Conservation (phyloP, 2,329 filamentous ascomycete species). For the Tolypocladium ovalisporum region DNA sequence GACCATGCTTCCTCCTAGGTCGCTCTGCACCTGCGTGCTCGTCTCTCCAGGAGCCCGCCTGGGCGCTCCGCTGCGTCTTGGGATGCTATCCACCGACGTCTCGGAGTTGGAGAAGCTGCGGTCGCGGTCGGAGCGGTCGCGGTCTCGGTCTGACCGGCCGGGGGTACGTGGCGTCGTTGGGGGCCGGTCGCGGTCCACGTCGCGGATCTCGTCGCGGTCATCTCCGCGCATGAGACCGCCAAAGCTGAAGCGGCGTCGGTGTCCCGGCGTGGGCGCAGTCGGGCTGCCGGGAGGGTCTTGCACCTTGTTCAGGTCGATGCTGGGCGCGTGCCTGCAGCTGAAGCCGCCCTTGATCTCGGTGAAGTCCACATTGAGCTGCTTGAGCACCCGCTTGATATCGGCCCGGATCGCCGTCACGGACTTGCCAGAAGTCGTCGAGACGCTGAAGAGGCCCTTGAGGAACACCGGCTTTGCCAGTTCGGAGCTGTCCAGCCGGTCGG, state of each 20-base stretch:
- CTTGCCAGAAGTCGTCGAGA: slow-evolving; percentile 90
- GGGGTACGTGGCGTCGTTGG: slow-evolving; percentile 31
- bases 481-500: slow-evolving; percentile 52
- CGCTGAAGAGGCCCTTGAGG: slow-evolving; percentile 92
- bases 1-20: slow-evolving; percentile 73
- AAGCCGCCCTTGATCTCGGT: slow-evolving; percentile 91
- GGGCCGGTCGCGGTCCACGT: slow-evolving; percentile 35
- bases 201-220: slow-evolving; percentile 60
- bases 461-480: slow-evolving; percentile 89
- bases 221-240: slow-evolving; percentile 49
- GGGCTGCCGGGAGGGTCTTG: slow-evolving; percentile 53
- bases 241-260: slow-evolving; percentile 75
- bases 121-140: slow-evolving; percentile 33
- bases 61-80: slow-evolving; percentile 38
- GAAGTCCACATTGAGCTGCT: slow-evolving; percentile 81
- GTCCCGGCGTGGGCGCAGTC: slow-evolving; percentile 39
- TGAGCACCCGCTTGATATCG: slow-evolving; percentile 84
- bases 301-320: slow-evolving; percentile 73
- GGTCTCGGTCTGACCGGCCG: slow-evolving; percentile 33
- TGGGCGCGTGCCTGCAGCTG: slow-evolving; percentile 76
- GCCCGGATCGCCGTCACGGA: slow-evolving; percentile 74
- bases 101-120: slow-evolving; percentile 81
- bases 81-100: slow-evolving; percentile 65
- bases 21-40: slow-evolving; percentile 81
- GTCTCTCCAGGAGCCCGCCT: slow-evolving; percentile 70